These are phyloP conservation scores for Oropetium thomaeum DNA, from an alignment of 176 grass and related monocot genomes.

Conservation along the genomic window DNA sequence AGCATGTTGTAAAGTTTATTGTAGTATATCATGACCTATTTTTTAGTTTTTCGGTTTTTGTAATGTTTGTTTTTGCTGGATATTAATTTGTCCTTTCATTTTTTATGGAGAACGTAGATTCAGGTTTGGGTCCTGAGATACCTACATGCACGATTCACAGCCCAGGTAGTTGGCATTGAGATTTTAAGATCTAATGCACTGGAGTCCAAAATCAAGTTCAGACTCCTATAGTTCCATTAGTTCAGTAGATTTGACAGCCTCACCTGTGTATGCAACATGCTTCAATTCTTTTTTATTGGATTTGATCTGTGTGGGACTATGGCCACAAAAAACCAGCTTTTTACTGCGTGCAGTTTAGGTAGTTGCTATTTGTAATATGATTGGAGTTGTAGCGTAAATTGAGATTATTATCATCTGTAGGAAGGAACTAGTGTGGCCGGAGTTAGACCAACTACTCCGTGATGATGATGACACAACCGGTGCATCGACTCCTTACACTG, in stretches of 20 bases:
- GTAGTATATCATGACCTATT: background rate
- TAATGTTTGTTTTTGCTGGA: background rate
- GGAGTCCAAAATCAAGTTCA: background rate
- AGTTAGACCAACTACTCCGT: slow-evolving; percentile 75
- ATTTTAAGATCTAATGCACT: background rate
- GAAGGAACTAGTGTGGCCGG: slow-evolving; percentile 91
- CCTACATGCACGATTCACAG: background rate
- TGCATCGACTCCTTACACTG: slow-evolving; percentile 83
- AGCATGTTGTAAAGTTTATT: background rate
- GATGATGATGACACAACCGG: slow-evolving; percentile 63
- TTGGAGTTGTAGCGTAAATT: slow-evolving; percentile 1
- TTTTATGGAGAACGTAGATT: background rate
- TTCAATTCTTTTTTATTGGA: slow-evolving; percentile 1
- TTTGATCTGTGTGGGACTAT: background rate
- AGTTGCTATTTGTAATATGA: slow-evolving; percentile 6
- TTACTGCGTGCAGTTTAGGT: background rate
- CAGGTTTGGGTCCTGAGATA: background rate
- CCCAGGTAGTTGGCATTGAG: background rate
- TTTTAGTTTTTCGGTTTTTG: background rate
- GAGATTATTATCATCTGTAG: slow-evolving; percentile 43
- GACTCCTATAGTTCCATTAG: background rate
- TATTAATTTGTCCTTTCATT: no score
- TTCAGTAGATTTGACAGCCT: background rate
- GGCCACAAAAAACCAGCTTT: background rate
- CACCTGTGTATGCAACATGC: background rate